Evolutionary conservation across 331 rosid genomes (phyloP).

Genomic region (Quercus lobata): DNA sequence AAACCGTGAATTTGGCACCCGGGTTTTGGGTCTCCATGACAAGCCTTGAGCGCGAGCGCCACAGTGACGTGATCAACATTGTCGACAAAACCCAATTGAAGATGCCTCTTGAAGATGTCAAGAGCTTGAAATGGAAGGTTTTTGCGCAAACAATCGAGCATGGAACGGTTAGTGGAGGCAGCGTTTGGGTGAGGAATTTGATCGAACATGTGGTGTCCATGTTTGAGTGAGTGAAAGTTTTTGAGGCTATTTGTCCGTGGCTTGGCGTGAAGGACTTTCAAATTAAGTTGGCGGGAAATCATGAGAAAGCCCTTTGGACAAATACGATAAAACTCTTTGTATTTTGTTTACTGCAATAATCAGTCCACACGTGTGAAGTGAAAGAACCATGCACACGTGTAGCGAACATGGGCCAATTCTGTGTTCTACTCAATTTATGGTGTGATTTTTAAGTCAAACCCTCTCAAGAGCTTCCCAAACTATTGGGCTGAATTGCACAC

Average conservation of each 20-base stretch:
- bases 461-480: too few relatives aligned
- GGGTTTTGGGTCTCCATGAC: constrained; percentile 44
- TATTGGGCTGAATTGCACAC: too few relatives aligned
- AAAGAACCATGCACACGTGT: too few relatives aligned
- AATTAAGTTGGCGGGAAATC: constrained; percentile 42
- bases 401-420: too few relatives aligned
- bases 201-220: constrained; percentile 47
- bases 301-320: constrained; percentile 4
- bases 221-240: constrained; percentile 23
- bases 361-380: too few relatives aligned
- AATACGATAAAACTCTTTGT: too few relatives aligned
- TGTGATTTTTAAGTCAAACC: too few relatives aligned
- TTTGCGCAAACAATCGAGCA: constrained; percentile 44
- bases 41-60: constrained; percentile 75
- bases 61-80: constrained; percentile 47
- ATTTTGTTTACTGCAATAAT: too few relatives aligned
- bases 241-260: constrained; percentile 8
- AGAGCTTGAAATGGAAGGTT: constrained; percentile 51
- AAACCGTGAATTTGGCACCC: constrained; percentile 69
- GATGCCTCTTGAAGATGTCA: constrained; percentile 35
- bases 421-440: too few relatives aligned
- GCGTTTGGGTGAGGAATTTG: constrained; percentile 41
- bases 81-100: constrained; percentile 26
- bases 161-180: constrained; percentile 38
- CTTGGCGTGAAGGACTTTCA: constrained; percentile 18